Evolutionary conservation across 2,329 filamentous ascomycete species (phyloP), one percentile per base, ranked within the genome.

Genomic region (Dothideomycetidae sp.): DNA sequence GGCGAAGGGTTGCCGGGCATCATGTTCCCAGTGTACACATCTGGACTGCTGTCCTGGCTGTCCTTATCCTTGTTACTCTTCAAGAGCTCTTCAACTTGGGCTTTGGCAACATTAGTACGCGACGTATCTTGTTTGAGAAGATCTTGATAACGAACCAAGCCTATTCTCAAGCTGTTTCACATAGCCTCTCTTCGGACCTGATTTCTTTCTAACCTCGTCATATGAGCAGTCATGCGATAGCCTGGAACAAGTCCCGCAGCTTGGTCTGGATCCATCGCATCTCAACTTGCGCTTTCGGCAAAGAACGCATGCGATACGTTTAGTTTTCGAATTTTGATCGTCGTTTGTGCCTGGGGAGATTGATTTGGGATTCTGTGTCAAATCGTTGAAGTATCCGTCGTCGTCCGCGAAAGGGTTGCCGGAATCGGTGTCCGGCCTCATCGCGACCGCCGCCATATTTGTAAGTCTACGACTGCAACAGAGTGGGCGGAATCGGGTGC

Each of bases 151-250:
- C 80, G 63, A 68, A 93, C 85, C 86, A 53, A 98, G 63, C 56
- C 90, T 74, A 56, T 92, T 86, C 60, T 96, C 90, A 48, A 96
- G 62, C 42, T 85, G 79, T 66, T 93, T 93, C 44, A 93, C 86
- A 55, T 94, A 93, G 50, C 86, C 86, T 54, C 86, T 72, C 65
- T 93, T 93, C 2, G 86, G 86, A 2, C 86, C 86, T 56, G 85
- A 93, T 72, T 93, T 93, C 62, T 84, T 82, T 55, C 86, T 74
- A 50, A 88, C 79, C 62, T 93, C 85, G 54, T 93, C 85, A 54
- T 93, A 93, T 43, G 81, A 77, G 62, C 86, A 93, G 39, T 78
- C 73, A 58, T 94, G 86, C 30, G 81, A 78, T 35, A 93, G 64
- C n/a, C 86, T 70, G 19, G 81, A 76, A 58, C 86, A 94, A 16